Conservation (phyloP, 2,329 filamentous ascomycete species). For the Hypoxylon sp. region DNA sequence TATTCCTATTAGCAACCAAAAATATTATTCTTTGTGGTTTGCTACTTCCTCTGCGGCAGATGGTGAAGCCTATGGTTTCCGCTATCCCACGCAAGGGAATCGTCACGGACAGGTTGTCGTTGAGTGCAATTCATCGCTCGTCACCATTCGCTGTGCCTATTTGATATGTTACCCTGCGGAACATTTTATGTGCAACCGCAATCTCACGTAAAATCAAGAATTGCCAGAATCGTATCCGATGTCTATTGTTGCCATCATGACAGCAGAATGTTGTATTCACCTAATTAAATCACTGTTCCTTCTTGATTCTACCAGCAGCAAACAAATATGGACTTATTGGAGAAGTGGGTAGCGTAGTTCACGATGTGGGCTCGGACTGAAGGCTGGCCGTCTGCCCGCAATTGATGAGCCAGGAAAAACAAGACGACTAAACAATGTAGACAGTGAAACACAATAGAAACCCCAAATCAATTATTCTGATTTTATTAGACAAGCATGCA, state of each 20-base stretch:
- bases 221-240: constrained; percentile 12
- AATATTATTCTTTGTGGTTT: background rate
- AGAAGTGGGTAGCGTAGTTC: no score
- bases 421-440: no score
- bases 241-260: constrained; percentile 6
- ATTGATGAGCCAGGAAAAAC: no score
- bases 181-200: constrained; percentile 18
- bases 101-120: no score
- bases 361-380: no score
- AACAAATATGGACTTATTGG: no score
- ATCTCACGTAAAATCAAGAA: no score
- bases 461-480: no score
- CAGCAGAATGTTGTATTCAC: constrained; percentile 4
- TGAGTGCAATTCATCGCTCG: no score
- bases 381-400: constrained; percentile 10
- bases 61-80: constrained; percentile 3
- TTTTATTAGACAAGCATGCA: constrained; percentile 10
- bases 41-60: no score
- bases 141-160: constrained; percentile 2
- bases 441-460: no score
- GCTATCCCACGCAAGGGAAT: constrained; percentile 10
- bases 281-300: constrained; percentile 1
- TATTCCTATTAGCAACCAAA: constrained; percentile 11
- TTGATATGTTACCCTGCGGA: constrained; percentile 3
- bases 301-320: constrained; percentile 1